Evolutionary conservation across 768 basidiomycete species (phyloP).

Genomic region (Paxillus rubicundulus): DNA sequence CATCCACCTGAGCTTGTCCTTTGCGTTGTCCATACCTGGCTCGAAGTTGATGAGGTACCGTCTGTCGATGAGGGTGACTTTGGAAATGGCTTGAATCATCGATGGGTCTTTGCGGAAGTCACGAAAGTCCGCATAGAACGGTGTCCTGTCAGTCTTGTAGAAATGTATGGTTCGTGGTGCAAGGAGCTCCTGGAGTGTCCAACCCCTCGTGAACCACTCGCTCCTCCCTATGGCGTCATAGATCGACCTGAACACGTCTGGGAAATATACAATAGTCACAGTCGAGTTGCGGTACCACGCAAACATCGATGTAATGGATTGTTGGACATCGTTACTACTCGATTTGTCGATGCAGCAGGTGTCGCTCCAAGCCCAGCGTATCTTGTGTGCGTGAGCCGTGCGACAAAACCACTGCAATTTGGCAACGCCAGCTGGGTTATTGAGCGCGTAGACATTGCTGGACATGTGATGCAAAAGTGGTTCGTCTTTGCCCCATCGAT

Average conservation of each 20-base stretch:
- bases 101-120: not conserved
- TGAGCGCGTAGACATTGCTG: not conserved
- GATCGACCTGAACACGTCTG: not conserved
- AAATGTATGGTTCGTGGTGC: not conserved
- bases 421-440: not conserved
- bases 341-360: constrained; percentile 4
- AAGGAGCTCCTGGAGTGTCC: constrained; percentile 6
- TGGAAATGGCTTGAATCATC: not conserved
- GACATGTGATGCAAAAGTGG: not conserved
- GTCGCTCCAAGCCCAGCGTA: constrained; percentile 3
- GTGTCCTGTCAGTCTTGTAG: not conserved
- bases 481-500: constrained; percentile 2
- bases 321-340: constrained; percentile 1
- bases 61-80: not conserved
- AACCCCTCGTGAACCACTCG: constrained; percentile 1
- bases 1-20: not conserved
- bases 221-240: not conserved
- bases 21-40: constrained; percentile 3
- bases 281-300: constrained; percentile 1
- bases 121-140: not conserved
- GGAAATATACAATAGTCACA: not conserved
- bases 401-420: constrained; percentile 1
- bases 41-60: not conserved
- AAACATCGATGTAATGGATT: constrained; percentile 2
- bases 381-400: not conserved